Conservation (phyloP, 2,329 filamentous ascomycete species). For the Cordyceps militaris region DNA sequence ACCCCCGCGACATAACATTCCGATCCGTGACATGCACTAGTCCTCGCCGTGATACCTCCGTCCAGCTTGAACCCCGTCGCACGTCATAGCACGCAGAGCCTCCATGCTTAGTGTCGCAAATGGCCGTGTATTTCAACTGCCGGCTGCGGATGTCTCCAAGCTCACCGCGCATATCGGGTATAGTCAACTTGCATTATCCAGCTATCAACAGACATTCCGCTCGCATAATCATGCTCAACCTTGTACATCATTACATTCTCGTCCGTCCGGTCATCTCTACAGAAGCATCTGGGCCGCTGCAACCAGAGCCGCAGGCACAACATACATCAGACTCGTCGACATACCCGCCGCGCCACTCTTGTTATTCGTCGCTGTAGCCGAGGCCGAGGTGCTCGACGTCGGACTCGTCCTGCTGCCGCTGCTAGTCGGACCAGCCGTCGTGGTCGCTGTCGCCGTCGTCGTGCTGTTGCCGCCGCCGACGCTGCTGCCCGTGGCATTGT, state of each 20-base stretch:
- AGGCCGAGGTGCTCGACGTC: not conserved
- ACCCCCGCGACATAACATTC: not conserved
- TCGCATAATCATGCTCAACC: not conserved
- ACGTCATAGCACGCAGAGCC: not conserved
- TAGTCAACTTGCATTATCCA: not conserved
- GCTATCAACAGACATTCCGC: not conserved
- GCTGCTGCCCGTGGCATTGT: slow-evolving; percentile 11
- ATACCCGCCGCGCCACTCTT: slow-evolving; percentile 3
- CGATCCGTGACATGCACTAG: no score
- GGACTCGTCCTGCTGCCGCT: not conserved
- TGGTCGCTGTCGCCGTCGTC: slow-evolving; percentile 6
- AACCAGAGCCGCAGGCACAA: slow-evolving; percentile 1
- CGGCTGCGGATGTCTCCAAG: no score
- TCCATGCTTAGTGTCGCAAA: not conserved
- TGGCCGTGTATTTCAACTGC: not conserved
- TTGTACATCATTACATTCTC: not conserved
- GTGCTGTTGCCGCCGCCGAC: slow-evolving; percentile 8
- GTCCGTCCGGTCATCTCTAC: not conserved
- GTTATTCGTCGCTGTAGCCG: not conserved
- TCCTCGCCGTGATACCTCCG: not conserved
- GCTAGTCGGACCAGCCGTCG: slow-evolving; percentile 6
- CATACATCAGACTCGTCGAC: slow-evolving; percentile 3
- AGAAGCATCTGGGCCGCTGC: slow-evolving; percentile 9
- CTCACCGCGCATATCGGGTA: not conserved
- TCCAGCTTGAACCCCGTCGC: no score